Evolutionary conservation across 129 eudicot species (phyloP), one percentile per base, ranked within the genome.

Genomic region (Tagetes erecta): DNA sequence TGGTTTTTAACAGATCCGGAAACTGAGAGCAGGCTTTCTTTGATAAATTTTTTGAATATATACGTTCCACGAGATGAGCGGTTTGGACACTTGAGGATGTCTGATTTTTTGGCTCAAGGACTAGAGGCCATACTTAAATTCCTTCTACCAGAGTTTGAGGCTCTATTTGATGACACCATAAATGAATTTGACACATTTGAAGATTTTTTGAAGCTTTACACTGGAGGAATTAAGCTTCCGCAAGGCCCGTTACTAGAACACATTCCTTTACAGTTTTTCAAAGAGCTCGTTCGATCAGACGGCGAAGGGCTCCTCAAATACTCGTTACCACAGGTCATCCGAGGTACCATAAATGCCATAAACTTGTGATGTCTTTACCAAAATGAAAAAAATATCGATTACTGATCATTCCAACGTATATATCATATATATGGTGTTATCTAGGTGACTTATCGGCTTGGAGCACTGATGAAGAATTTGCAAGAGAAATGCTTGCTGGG

Each of bases 61-160:
- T 89, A 89, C 58, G 89, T 86, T 63, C 91, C 89, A 53, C 78
- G 91, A 66, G 91, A 86, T 58, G 89, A 89, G 59, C 77, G 79
- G 31, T 89, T 86, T 56, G 84, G 82, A 10, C 84, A 84, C 72
- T 37, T 80, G 38, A 86, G 81, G 69, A 10, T 78, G 77, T 71
- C 87, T 1, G 89, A 83, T 79, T 84, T 89, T 70, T 72, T 83
- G 13, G 86, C 83, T 41, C 72, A 77, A 59, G 82, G 78, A 27
- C 30, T 86, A 37, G 86, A 86, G 62, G 78, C 86, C 20, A 12
- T 86, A 8, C 81, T 77, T 42, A 86, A 84, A 42, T 67, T 72
- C 49, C 72, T 82, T 38, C 71, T 73, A 45, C 82, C 84, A 0
- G 85, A 75, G 83, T 70, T 81, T 63, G 82, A 80, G 53, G 70